Evolutionary conservation across 495 filamentous ascomycete species (phyloP).

Genomic region (Cladorrhinum samala): DNA sequence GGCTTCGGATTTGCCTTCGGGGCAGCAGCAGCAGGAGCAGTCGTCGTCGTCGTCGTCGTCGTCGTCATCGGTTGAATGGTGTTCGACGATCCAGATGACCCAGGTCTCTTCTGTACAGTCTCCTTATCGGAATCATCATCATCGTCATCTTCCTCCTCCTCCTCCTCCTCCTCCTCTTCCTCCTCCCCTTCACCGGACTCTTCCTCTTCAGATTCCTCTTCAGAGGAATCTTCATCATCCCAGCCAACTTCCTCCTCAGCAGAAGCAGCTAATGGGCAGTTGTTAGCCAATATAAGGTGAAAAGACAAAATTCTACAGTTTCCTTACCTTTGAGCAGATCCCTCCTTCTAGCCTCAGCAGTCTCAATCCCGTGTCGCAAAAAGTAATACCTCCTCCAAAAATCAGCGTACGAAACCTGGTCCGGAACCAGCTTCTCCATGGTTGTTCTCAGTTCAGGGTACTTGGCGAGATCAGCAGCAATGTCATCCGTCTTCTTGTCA

Average conservation of each 20-base stretch:
- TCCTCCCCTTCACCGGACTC: conserved; percentile 12
- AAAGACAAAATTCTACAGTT: neutral
- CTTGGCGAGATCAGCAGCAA: conserved; percentile 75
- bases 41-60: conserved; percentile 8
- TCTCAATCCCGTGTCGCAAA: conserved; percentile 86
- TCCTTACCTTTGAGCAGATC: conserved; percentile 84
- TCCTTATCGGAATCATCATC: conserved; percentile 21
- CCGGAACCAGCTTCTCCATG: conserved; percentile 95
- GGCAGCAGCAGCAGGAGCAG: neutral
- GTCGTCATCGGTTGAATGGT: conserved; percentile 42
- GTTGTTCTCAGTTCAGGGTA: conserved; percentile 82
- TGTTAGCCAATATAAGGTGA: conserved; percentile 20
- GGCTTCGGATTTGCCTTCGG: conserved; percentile 35
- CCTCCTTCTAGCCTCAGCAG: conserved; percentile 83
- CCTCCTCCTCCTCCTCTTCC: neutral
- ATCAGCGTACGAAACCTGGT: conserved; percentile 73
- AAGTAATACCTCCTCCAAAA: conserved; percentile 99
- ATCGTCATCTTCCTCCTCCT: neutral
- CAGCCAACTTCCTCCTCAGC: conserved; percentile 75
- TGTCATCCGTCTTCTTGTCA: conserved; percentile 78
- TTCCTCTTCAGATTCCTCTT: conserved; percentile 11
- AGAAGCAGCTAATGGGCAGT: conserved; percentile 44
- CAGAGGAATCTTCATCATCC: conserved; percentile 52
- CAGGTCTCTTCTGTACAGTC: conserved; percentile 27
- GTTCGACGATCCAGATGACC: conserved; percentile 45